phyloP scores from a whole-genome alignment of 345 rosid species.

The Microcos paniculata region DNA sequence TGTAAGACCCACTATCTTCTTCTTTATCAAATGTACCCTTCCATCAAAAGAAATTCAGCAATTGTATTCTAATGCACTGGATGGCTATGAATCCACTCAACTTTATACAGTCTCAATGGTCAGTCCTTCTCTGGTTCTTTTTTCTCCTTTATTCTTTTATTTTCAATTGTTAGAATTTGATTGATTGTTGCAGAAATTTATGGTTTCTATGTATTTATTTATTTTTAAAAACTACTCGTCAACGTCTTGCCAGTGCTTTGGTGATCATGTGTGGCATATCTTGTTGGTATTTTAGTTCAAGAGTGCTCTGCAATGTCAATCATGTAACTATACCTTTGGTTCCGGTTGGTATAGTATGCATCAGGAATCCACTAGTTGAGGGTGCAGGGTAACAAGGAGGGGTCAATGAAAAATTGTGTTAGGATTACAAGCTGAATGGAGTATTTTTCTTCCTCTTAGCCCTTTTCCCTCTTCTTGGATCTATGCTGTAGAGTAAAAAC shows the following conservation, averaged over 20 bases:
- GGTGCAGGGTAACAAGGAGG: background rate
- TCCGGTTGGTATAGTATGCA: background rate
- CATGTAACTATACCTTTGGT: background rate
- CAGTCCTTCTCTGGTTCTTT: constrained; percentile 18
- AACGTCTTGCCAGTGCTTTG: background rate
- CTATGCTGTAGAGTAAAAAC: background rate
- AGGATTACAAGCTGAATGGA: background rate
- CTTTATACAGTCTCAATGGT: constrained; percentile 74
- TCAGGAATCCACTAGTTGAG: background rate
- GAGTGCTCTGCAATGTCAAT: constrained; percentile 3
- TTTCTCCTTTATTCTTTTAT: background rate
- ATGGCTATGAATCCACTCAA: constrained; percentile 87
- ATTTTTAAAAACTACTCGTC: background rate
- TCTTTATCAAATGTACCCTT: constrained; percentile 70
- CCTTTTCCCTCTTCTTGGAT: background rate
- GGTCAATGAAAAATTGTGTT: background rate
- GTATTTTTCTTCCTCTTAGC: background rate
- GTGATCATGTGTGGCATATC: background rate
- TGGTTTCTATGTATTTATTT: background rate
- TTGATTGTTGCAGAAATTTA: background rate
- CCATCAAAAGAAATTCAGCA: constrained; percentile 67
- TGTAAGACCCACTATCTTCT: constrained; percentile 83
- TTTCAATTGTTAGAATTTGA: background rate
- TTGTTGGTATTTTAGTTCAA: background rate
- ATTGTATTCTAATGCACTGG: constrained; percentile 67